phyloP scores from a whole-genome alignment of 805 yeast species.

The Barnettozyma californica region DNA sequence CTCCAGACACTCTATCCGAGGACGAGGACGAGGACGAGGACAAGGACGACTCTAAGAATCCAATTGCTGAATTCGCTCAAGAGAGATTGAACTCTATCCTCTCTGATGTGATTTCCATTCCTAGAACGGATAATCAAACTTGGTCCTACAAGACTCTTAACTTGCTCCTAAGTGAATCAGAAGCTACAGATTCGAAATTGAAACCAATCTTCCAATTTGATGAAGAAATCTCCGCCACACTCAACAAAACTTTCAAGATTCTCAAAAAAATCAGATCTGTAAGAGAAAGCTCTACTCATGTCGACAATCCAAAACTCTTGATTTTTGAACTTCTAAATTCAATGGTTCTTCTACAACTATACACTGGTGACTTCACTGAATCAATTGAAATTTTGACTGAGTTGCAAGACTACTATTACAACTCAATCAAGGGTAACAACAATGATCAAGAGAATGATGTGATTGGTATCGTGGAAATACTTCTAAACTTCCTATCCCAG shows the following conservation, averaged over 20 bases:
- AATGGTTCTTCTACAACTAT: slow-evolving; percentile 70
- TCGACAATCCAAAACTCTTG: slow-evolving; percentile 35
- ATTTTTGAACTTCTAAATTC: slow-evolving; percentile 78
- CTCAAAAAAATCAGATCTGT: slow-evolving; percentile 39
- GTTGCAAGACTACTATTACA: slow-evolving; percentile 53
- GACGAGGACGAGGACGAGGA: too few relatives aligned
- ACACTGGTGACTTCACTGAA: slow-evolving; percentile 62
- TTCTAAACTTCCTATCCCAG: slow-evolving; percentile 52
- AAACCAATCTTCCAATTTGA: slow-evolving; percentile 44
- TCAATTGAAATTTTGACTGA: slow-evolving; percentile 73
- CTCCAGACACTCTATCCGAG: slow-evolving; percentile 8
- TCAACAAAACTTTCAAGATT: slow-evolving; percentile 42
- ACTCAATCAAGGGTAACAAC: slow-evolving; percentile 32
- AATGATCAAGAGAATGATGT: slow-evolving; percentile 37
- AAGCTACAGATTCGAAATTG: slow-evolving; percentile 11
- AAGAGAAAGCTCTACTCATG: slow-evolving; percentile 26
- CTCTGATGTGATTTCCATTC: slow-evolving; percentile 45
- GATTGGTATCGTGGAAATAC: slow-evolving; percentile 51
- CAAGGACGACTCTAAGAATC: slow-evolving; percentile 6
- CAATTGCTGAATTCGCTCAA: slow-evolving; percentile 40
- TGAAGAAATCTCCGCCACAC: slow-evolving; percentile 46
- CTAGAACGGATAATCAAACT: slow-evolving; percentile 39
- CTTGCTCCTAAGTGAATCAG: slow-evolving; percentile 28
- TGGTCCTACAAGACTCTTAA: slow-evolving; percentile 59
- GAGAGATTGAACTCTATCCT: slow-evolving; percentile 68